Evolutionary conservation across 306 rosid species (phyloP).

Genomic region (Sesbania bispinosa): DNA sequence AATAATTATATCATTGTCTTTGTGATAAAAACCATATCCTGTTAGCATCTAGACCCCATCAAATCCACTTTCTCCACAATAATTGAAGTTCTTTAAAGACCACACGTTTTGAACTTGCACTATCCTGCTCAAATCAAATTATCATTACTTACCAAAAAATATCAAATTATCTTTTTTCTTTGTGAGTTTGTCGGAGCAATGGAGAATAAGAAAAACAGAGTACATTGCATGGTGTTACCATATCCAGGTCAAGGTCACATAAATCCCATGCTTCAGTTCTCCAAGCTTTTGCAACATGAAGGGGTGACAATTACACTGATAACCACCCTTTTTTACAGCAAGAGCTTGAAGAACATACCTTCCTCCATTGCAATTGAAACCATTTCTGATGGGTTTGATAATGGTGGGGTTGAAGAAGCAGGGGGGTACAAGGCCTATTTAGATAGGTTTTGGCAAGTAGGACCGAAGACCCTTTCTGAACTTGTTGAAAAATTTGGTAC

Average conservation of each 20-base stretch:
- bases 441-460: background rate
- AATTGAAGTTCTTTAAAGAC: too few relatives aligned
- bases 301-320: background rate
- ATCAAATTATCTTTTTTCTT: too few relatives aligned
- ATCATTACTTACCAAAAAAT: too few relatives aligned
- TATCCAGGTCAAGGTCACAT: constrained; percentile 11
- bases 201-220: background rate
- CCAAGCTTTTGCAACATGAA: background rate
- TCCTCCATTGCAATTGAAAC: background rate
- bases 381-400: constrained; percentile 6
- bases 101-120: too few relatives aligned
- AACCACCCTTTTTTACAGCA: background rate
- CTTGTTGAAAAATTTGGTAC: background rate
- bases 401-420: background rate
- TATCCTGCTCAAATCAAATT: too few relatives aligned
- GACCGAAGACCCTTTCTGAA: background rate
- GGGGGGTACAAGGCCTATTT: background rate
- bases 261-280: background rate
- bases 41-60: too few relatives aligned
- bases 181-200: background rate
- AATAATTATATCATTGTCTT: too few relatives aligned
- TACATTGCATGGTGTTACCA: background rate
- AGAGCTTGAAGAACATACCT: background rate
- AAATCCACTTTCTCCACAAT: too few relatives aligned
- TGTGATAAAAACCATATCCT: too few relatives aligned